Conservation (phyloP, 177 flowering plant genomes). For the Telopea speciosissima region DNA sequence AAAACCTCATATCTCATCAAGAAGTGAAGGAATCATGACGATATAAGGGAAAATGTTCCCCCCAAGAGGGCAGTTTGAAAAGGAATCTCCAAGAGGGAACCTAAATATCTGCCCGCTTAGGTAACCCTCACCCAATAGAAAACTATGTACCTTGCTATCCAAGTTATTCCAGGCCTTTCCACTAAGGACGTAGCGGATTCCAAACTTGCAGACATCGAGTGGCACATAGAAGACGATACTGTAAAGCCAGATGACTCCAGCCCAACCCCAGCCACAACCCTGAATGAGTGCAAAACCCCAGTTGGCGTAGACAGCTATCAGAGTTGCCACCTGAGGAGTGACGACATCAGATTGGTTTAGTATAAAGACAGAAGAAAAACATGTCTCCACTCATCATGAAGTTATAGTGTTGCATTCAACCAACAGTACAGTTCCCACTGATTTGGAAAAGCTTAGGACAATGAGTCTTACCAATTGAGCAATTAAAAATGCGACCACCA, state of each 20-base stretch:
- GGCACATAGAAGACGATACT: conserved; percentile 73
- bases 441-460: not conserved
- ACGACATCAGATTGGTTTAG: not conserved
- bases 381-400: too few species aligned
- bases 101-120: too few species aligned
- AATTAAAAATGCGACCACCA: conserved; percentile 52
- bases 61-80: not conserved
- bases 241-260: conserved; percentile 86
- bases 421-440: not conserved
- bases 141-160: conserved; percentile 58
- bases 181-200: conserved; percentile 60
- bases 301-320: conserved; percentile 83
- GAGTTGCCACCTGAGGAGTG: conserved; percentile 62
- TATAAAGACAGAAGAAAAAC: too few species aligned
- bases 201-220: conserved; percentile 65
- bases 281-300: conserved; percentile 73
- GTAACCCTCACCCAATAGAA: too few species aligned
- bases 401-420: not conserved
- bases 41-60: too few species aligned
- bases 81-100: too few species aligned
- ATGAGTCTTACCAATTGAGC: conserved; percentile 76
- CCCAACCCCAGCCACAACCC: conserved; percentile 98
- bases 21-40: too few species aligned
- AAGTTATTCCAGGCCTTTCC: conserved; percentile 93
- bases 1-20: not conserved